These are phyloP conservation scores for Echium plantagineum DNA, from an alignment of 257 asterid genomes.

Conservation along the genomic window DNA sequence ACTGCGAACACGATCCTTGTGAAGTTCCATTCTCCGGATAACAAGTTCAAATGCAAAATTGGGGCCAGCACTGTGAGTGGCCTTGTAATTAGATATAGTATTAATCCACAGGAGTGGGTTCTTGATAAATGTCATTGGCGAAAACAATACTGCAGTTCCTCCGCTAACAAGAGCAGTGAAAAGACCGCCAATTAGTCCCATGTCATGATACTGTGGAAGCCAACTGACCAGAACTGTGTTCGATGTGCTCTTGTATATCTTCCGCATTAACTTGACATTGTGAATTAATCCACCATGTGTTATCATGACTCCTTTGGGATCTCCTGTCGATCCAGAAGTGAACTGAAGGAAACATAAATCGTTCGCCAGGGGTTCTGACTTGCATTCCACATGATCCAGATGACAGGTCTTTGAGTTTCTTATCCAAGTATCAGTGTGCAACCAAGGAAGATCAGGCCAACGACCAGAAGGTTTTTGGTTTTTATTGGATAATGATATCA, in stretches of 20 bases:
- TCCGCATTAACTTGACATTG: slow-evolving; percentile 64
- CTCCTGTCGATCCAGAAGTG: slow-evolving; percentile 84
- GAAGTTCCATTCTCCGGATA: slow-evolving; percentile 49
- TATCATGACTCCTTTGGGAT: slow-evolving; percentile 82
- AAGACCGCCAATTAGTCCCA: slow-evolving; percentile 83
- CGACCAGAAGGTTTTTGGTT: slow-evolving; percentile 33
- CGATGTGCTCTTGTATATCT: slow-evolving; percentile 61
- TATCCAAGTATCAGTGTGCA: slow-evolving; percentile 67
- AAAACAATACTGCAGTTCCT: slow-evolving; percentile 53
- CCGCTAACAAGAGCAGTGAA: slow-evolving; percentile 71
- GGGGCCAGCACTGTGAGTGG: slow-evolving; percentile 84
- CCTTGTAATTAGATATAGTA: slow-evolving; percentile 47
- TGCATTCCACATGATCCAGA: slow-evolving; percentile 1
- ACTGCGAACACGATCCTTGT: slow-evolving; percentile 24
- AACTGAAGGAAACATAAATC: slow-evolving; percentile 69
- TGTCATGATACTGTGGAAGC: slow-evolving; percentile 87
- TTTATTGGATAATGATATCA: slow-evolving; percentile 27
- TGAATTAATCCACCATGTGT: slow-evolving; percentile 70
- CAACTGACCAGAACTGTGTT: slow-evolving; percentile 70
- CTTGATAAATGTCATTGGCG: slow-evolving; percentile 74
- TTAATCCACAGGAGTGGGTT: slow-evolving; percentile 78
- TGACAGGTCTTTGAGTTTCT: slow-evolving; percentile 30
- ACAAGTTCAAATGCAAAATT: slow-evolving; percentile 69
- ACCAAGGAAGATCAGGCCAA: slow-evolving; percentile 86
- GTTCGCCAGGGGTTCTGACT: slow-evolving; percentile 21